Evolutionary conservation across 2,329 filamentous ascomycete species (phyloP), one percentile per base, ranked within the genome.

Genomic region (Colletotrichum shisoi): DNA sequence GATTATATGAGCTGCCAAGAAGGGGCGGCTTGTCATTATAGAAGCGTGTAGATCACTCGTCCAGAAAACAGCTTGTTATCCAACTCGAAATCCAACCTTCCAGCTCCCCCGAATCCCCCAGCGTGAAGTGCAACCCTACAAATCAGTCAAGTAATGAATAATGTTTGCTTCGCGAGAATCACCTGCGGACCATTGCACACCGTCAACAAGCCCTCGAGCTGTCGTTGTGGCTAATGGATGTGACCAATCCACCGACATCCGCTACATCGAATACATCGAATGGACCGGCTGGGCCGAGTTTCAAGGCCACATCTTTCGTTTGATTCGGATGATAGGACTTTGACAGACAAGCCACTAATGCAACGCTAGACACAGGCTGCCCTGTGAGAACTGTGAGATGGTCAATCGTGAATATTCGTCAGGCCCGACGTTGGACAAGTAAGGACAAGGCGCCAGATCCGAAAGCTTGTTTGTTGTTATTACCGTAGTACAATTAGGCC

Each of bases 371-470:
- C 53, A 73, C 15, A 76, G 77, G 72, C 67, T 79, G 9, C 74
- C 76, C 13, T 70, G 57, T 3, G 75, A 76, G n/a, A 78, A 34
- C 21, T 34, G 77, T 53, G 73, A 70, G 49, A 70, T 72, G 71
- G 76, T 76, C 69, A 77, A 77, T 17, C 77, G 77, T 79, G 63
- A 79, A 79, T 42, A 74, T 79, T 3, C 54, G 24, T 76, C 77
- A 0, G 71, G 64, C 46, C 65, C 72, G 59, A 60, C 65, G 12
- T 73, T 72, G 60, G 72, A 76, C 19, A 64, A 63, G n/a, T 77
- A 74, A 76, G 75, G 78, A 71, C 70, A 72, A 2, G 75, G 78
- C 21, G 77, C 77, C 2, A 77, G 77, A 0, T 79, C 78, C 40
- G 72, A 78, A 37, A 73, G 78, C 31, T 77, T 5, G 66, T 72